Conservation (phyloP, 2,329 filamentous ascomycete genomes). For the Fusarium lateritium region DNA sequence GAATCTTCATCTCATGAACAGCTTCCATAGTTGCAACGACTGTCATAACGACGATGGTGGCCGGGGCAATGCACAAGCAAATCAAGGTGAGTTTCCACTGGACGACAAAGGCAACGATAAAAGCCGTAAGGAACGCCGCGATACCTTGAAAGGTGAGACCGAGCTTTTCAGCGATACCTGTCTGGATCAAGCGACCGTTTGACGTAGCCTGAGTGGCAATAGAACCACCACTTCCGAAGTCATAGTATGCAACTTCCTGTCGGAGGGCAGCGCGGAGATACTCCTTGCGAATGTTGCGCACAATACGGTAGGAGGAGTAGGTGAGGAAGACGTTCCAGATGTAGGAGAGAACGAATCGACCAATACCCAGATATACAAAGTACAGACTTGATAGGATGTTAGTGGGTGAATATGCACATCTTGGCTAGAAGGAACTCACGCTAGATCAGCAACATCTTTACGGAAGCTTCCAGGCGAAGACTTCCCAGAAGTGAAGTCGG, state of each 20-base stretch:
- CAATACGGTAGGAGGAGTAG: slow-evolving; percentile 66
- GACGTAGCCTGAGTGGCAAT: slow-evolving; percentile 57
- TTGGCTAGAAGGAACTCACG: slow-evolving; percentile 53
- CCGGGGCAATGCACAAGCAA: slow-evolving; percentile 53
- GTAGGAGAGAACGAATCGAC: slow-evolving; percentile 66
- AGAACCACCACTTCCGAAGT: slow-evolving; percentile 59
- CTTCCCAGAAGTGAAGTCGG: slow-evolving; percentile 51
- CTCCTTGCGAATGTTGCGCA: slow-evolving; percentile 62
- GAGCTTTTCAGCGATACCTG: slow-evolving; percentile 59
- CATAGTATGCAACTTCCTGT: slow-evolving; percentile 66
- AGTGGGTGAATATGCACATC: slow-evolving; percentile 42
- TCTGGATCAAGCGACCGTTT: slow-evolving; percentile 60
- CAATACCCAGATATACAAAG: slow-evolving; percentile 72
- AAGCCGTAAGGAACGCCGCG: slow-evolving; percentile 57
- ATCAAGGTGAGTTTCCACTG: slow-evolving; percentile 64
- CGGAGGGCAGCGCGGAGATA: slow-evolving; percentile 66
- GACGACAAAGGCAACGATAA: slow-evolving; percentile 57
- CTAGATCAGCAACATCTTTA: slow-evolving; percentile 50
- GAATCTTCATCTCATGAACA: slow-evolving; percentile 52
- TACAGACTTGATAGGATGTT: slow-evolving; percentile 59
- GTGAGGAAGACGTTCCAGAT: slow-evolving; percentile 61
- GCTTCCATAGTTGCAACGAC: slow-evolving; percentile 53
- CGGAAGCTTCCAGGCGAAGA: slow-evolving; percentile 50
- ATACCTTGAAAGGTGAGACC: slow-evolving; percentile 57
- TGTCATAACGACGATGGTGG: slow-evolving; percentile 52